Base-by-base conservation (phyloP, 345 rosid genomes). In the Melastoma malabathricum region DNA sequence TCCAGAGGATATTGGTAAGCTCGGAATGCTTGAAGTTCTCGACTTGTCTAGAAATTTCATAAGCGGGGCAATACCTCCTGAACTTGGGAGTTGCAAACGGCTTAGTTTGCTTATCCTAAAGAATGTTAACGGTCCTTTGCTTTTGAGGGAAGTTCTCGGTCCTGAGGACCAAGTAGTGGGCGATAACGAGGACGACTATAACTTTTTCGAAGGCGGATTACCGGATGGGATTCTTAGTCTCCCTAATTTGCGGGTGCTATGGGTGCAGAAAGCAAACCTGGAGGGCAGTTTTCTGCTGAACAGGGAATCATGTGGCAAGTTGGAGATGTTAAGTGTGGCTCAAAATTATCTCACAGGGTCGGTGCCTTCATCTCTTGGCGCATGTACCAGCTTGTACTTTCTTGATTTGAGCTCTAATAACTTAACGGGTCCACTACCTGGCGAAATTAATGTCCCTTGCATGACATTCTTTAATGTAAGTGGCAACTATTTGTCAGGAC, bases 381-480 rank as follows among this genome's bases (percentile, higher is more conserved):
- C 46, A 51, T 62, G 73, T 54, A 65, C 60, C 45, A 54, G 68
- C 64, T 63, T 75, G 46, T 59, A 57, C 58, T 75, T 75, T 62
- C 69, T 75, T 18, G 74, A 75, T 56, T 58, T 75, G 64, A 75
- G 76, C 67, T 71, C 74, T 18, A 75, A 71, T 54, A 68, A 71
- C 59, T 60, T 75, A 58, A 68, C 72, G 15, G 76, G 80, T 22
- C 46, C 41, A 25, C 66, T 75, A 62, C 69, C 69, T 0, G 55
- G 18, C 47, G 62, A 61, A 44, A 46, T 71, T 56, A 27, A 64
- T 23, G 67, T 75, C 50, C 68, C 69, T 5, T 75, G 80, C 62
- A 71, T 75, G 76, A 49, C 38, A 19, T 47, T 71, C 52, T 75
- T 75, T 53, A 71, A 71, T 55, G 58, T 68, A 52, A 71, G 76